These are phyloP conservation scores for Ustilago trichophora DNA, from an alignment of 1,284 basidiomycete species.

Conservation along the genomic window DNA sequence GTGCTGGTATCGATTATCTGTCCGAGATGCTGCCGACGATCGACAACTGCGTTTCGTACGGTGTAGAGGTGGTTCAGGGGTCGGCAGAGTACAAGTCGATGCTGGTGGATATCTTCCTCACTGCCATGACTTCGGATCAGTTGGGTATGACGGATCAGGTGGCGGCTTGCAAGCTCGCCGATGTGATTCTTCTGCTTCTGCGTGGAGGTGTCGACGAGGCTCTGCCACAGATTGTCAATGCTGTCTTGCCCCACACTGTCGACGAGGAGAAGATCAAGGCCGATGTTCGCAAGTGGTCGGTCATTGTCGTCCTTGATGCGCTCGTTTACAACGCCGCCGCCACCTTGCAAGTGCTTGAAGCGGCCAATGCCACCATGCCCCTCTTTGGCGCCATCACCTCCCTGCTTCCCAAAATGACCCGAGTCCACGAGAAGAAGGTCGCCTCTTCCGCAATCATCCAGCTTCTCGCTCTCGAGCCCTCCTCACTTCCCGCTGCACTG, in stretches of 20 bases:
- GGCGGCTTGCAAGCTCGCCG: constrained; percentile 84
- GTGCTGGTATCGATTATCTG: constrained; percentile 81
- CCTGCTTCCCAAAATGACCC: constrained; percentile 73
- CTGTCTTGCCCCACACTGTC: constrained; percentile 45
- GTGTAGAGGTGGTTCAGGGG: constrained; percentile 77
- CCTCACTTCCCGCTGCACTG: constrained; percentile 45
- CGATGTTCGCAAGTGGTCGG: constrained; percentile 77
- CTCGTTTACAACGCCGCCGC: constrained; percentile 85
- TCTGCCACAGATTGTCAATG: constrained; percentile 49
- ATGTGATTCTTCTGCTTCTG: constrained; percentile 82
- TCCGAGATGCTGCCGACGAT: constrained; percentile 85
- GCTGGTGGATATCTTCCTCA: constrained; percentile 84
- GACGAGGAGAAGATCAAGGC: constrained; percentile 71
- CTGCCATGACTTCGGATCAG: constrained; percentile 76
- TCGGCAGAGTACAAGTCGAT: constrained; percentile 81
- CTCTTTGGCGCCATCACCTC: constrained; percentile 82
- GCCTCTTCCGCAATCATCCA: constrained; percentile 75
- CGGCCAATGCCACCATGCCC: constrained; percentile 71
- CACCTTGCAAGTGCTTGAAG: constrained; percentile 79
- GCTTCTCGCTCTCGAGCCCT: constrained; percentile 50
- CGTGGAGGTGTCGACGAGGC: constrained; percentile 73
- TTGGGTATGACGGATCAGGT: constrained; percentile 76
- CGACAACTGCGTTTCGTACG: constrained; percentile 89
- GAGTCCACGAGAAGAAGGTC: constrained; percentile 92
- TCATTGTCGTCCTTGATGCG: constrained; percentile 83